These are phyloP conservation scores for Penicillium sp. DNA, from an alignment of 2,329 filamentous ascomycete genomes.

Conservation along the genomic window DNA sequence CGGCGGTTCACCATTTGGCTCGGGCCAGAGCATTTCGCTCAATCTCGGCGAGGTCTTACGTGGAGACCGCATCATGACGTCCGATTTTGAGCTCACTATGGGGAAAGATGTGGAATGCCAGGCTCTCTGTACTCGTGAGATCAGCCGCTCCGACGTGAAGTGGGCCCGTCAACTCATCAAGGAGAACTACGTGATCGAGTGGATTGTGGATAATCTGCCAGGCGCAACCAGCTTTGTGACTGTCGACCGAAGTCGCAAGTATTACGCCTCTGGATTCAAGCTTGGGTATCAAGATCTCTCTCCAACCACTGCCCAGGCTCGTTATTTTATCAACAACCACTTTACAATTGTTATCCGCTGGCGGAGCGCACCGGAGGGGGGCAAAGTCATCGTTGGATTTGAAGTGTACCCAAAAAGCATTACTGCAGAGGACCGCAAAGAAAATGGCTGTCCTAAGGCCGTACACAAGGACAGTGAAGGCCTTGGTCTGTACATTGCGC, in stretches of 20 bases:
- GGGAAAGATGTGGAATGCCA: constrained; percentile 69
- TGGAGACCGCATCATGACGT: constrained; percentile 79
- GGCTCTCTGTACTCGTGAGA: constrained; percentile 66
- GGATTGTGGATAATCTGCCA: constrained; percentile 89
- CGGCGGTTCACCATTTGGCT: constrained; percentile 65
- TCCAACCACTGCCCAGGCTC: constrained; percentile 56
- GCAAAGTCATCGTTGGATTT: constrained; percentile 81
- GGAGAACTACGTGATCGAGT: constrained; percentile 82
- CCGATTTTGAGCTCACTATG: constrained; percentile 79
- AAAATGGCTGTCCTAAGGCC: constrained; percentile 65
- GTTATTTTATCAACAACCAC: constrained; percentile 82
- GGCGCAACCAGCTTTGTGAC: constrained; percentile 86
- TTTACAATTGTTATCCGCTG: constrained; percentile 80
- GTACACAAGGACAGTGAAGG: constrained; percentile 61
- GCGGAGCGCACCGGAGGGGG: constrained; percentile 66
- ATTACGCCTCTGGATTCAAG: constrained; percentile 88
- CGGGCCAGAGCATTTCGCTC: constrained; percentile 72
- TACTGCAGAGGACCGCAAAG: constrained; percentile 59
- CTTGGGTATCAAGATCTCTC: constrained; percentile 72
- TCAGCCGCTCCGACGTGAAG: constrained; percentile 63
- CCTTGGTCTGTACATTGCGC: constrained; percentile 66
- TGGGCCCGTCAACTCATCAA: constrained; percentile 69
- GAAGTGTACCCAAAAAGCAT: constrained; percentile 89
- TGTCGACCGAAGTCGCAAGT: constrained; percentile 77
- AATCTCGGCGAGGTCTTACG: constrained; percentile 85